Percentiles rank a stretch among this genome's conserved stretches.
Conservation (phyloP, 2,329 filamentous ascomycete genomes). For the Ceratocystis variospora region DNA sequence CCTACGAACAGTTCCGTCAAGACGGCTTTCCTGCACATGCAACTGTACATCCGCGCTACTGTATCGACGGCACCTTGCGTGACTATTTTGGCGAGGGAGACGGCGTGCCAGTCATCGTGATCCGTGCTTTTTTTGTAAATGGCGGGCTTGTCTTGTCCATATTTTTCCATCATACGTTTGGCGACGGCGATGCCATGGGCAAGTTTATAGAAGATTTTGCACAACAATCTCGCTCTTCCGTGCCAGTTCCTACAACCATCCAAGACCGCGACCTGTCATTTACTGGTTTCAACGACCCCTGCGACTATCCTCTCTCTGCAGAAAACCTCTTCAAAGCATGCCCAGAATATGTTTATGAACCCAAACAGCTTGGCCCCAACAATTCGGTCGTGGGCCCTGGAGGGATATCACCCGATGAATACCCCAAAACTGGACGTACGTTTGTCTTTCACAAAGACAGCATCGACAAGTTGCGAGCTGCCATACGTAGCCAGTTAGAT, state of each 20-base stretch:
- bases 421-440: constrained; percentile 30
- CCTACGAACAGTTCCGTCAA: constrained; percentile 23
- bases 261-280: constrained; percentile 22
- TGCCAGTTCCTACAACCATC: not conserved
- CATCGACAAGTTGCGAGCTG: constrained; percentile 25
- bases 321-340: constrained; percentile 25
- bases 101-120: constrained; percentile 28
- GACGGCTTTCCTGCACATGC: constrained; percentile 25
- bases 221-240: constrained; percentile 21
- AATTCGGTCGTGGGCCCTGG: constrained; percentile 24
- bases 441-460: constrained; percentile 29
- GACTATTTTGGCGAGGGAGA: constrained; percentile 1
- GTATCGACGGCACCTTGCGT: constrained; percentile 13
- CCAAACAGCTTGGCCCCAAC: constrained; percentile 26
- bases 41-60: constrained; percentile 24
- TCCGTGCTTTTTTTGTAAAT: constrained; percentile 29
- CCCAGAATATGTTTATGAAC: constrained; percentile 29
- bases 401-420: constrained; percentile 24
- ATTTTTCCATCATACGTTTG: constrained; percentile 32
- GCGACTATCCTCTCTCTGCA: not conserved
- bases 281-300: constrained; percentile 20
- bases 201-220: constrained; percentile 31
- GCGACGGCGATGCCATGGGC: constrained; percentile 30
- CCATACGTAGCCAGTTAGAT: constrained; percentile 20
- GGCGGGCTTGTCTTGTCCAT: constrained; percentile 31